Evolutionary conservation across 1,284 basidiomycete species (phyloP).

Genomic region (Kalmanozyma brasiliensis): DNA sequence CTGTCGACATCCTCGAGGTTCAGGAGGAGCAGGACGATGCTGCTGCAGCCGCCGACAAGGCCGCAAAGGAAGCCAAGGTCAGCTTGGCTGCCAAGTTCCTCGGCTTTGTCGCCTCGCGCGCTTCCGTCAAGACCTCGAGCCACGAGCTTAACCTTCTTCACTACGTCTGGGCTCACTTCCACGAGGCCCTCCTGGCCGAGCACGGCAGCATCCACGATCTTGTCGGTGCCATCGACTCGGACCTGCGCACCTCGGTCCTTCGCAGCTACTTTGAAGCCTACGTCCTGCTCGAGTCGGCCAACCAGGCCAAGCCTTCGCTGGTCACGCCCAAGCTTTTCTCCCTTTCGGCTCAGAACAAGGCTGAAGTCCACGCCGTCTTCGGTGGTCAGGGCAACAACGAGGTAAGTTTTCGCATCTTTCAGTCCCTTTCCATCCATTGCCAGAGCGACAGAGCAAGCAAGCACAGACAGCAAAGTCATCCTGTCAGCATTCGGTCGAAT

Average conservation of each 20-base stretch:
- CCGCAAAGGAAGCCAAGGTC: conserved; percentile 44
- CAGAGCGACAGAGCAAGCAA: neutral
- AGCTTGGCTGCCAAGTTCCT: conserved; percentile 67
- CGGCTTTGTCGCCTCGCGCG: conserved; percentile 71
- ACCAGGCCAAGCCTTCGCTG: conserved; percentile 73
- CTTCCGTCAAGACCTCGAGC: conserved; percentile 80
- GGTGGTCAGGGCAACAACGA: conserved; percentile 99
- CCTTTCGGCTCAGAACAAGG: conserved; percentile 77
- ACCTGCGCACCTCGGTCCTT: conserved; percentile 80
- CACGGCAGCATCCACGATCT: conserved; percentile 80
- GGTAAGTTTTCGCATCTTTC: conserved; percentile 63
- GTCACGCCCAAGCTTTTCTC: conserved; percentile 77
- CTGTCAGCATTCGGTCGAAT: conserved; percentile 1
- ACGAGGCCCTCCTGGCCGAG: conserved; percentile 47
- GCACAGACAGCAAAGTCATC: neutral
- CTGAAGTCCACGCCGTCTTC: conserved; percentile 90
- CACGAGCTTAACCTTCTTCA: conserved; percentile 79
- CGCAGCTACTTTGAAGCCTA: conserved; percentile 83
- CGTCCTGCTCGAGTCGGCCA: conserved; percentile 76
- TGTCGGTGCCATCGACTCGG: conserved; percentile 78
- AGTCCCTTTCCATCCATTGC: neutral
- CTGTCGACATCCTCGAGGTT: conserved; percentile 43
- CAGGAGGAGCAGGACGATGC: conserved; percentile 59
- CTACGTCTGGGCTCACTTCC: conserved; percentile 52
- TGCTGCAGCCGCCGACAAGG: conserved; percentile 35